A percentile compares a stretch with the other conserved stretches of the same genome.
phyloP scores from a whole-genome alignment of 2,329 filamentous ascomycete genomes.

The Hortaea werneckii region DNA sequence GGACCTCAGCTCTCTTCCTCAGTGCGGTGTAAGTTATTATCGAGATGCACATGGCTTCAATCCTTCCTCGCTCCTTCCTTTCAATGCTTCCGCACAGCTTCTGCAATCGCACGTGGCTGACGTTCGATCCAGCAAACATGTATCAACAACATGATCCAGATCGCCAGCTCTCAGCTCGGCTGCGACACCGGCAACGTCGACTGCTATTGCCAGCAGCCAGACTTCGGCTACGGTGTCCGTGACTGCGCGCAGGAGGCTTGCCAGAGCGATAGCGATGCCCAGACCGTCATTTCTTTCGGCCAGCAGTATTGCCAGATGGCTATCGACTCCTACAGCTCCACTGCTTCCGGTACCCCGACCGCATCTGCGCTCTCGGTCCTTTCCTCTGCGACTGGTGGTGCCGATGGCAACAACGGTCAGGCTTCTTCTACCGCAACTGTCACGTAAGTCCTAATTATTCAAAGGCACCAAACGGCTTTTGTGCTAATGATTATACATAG shows the following conservation, averaged over 20 bases:
- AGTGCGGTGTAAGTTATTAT: conserved; percentile 26
- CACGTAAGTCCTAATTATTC: not conserved
- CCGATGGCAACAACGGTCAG: not conserved
- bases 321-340: conserved; percentile 9
- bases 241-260: conserved; percentile 30
- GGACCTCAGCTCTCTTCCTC: conserved; percentile 19
- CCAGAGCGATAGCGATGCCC: conserved; percentile 12
- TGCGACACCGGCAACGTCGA: conserved; percentile 22
- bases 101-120: conserved; percentile 1
- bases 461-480: too few relatives aligned
- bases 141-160: conserved; percentile 27
- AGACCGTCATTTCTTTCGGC: conserved; percentile 25
- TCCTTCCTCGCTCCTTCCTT: not conserved
- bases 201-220: conserved; percentile 27
- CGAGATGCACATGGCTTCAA: not conserved
- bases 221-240: conserved; percentile 30
- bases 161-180: conserved; percentile 19
- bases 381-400: conserved; percentile 6
- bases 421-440: conserved; percentile 6
- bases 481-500: too few relatives aligned
- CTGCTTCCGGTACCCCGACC: not conserved
- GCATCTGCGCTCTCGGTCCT: conserved; percentile 11
- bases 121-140: conserved; percentile 22
- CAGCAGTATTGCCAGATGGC: conserved; percentile 21
- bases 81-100: not conserved